Evolutionary conservation across 441 rosid genomes (phyloP), one percentile per base, ranked within the genome.

Genomic region (Geranium incanum): DNA sequence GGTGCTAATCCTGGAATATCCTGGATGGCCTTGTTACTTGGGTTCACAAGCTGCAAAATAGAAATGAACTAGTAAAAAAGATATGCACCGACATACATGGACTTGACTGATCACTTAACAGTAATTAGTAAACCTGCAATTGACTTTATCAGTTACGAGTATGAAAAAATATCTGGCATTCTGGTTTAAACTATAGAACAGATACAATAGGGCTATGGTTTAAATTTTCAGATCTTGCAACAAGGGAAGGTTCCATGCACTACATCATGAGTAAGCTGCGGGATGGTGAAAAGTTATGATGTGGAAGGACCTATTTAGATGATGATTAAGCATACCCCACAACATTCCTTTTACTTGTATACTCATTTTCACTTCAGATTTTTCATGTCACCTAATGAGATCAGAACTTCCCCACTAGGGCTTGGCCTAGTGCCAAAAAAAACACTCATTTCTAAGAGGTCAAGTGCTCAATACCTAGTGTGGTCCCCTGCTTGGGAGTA

Each of bases 1-100:
- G 99, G 99, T 19, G 97, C 97, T 77, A 94, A 57, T 66, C 97
- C 97, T 0, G 99, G 97, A 74, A 94, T 87, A 78, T 81, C 90
- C 18, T 81, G 86, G 72, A 94, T 90, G 78, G 89, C 97, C 77
- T 90, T 92, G 87, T 95, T 95, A 76, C 84, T 84, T n/a, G 99
- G 97, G 81, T 90, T 80, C 83, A 90, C 97, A 72, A 95, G 79
- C 99, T 95, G 88, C 4, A 37, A 3, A 68, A 50, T 12, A 33
- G 67, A 8, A 16, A 57, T 28, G 28, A 13, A 5, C 59, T 12
- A 50, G 59, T n/a, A 50, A 12, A 50, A 4, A 11, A 50, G 15
- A 43, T 6, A 5, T 43, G 50, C 11, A 43, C 11, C 11, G 1
- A 23, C 33, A 23, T 23, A 23, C 33, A 23, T 23, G 33, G 59